Conservation (phyloP, 257 asterid species). For the Jasminum sambac region DNA sequence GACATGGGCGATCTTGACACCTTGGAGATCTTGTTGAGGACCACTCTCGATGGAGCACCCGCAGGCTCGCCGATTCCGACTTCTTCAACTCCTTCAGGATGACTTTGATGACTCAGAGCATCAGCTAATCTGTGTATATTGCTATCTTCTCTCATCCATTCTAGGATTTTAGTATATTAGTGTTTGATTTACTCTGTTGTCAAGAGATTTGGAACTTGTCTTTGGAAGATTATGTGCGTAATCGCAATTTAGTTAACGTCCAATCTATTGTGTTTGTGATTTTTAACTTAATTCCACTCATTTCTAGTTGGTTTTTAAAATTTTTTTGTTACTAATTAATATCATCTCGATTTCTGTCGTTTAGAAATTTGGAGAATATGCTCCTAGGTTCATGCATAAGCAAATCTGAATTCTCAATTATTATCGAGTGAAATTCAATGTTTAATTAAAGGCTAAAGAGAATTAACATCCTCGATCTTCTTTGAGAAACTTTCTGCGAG, state of each 20-base stretch:
- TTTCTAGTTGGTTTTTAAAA: not conserved
- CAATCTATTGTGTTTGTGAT: not conserved
- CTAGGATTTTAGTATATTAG: not conserved
- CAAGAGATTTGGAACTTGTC: not conserved
- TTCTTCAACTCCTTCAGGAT: slow-evolving; percentile 50
- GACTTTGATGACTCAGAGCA: slow-evolving; percentile 52
- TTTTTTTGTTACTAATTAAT: not conserved
- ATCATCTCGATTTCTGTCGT: not conserved
- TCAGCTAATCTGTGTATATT: slow-evolving; percentile 20
- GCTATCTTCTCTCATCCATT: not conserved
- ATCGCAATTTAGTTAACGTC: not conserved
- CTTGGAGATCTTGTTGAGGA: slow-evolving; percentile 38
- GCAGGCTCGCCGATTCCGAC: slow-evolving; percentile 48
- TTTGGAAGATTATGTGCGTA: not conserved
- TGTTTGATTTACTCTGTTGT: not conserved
- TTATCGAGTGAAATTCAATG: too few relatives aligned
- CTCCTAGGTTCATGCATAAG: not conserved
- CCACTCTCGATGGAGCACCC: slow-evolving; percentile 34
- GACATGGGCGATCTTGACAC: slow-evolving; percentile 50
- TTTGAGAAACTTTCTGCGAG: too few relatives aligned
- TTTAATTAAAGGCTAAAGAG: too few relatives aligned
- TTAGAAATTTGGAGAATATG: not conserved
- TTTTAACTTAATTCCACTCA: not conserved
- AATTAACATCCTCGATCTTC: not conserved
- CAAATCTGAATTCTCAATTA: too few relatives aligned